Evolutionary conservation across 495 filamentous ascomycete species (phyloP).

Genomic region (Penicillium arizonense): DNA sequence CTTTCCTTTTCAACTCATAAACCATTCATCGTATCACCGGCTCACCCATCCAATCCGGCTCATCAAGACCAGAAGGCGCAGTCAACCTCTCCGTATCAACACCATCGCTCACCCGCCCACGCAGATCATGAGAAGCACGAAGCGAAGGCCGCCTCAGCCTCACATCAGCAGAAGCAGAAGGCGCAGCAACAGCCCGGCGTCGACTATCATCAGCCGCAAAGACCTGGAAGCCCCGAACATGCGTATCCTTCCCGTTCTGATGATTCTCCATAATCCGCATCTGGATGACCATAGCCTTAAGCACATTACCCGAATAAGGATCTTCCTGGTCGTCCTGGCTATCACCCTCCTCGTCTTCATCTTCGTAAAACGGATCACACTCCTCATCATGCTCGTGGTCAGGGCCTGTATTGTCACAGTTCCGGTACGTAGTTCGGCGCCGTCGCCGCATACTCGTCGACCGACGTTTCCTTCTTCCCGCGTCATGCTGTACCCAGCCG

Average conservation of each 20-base stretch:
- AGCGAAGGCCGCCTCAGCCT: constrained; percentile 31
- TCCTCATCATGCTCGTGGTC: constrained; percentile 1
- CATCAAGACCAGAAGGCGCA: constrained; percentile 34
- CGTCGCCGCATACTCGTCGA: constrained; percentile 11
- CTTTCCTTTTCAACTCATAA: not conserved
- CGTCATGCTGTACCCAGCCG: constrained; percentile 33
- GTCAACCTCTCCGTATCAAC: constrained; percentile 24
- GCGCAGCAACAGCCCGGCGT: constrained; percentile 29
- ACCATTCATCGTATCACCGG: constrained; percentile 47
- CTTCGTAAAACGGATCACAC: constrained; percentile 1
- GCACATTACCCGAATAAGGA: constrained; percentile 59
- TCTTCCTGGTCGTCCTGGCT: constrained; percentile 32
- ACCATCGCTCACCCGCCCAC: constrained; percentile 21
- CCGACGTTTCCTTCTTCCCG: not conserved
- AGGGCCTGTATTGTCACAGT: not conserved
- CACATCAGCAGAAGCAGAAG: constrained; percentile 39
- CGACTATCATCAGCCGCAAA: constrained; percentile 69
- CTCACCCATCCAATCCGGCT: constrained; percentile 62
- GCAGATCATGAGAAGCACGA: constrained; percentile 21
- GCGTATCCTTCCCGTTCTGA: constrained; percentile 98
- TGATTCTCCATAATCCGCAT: constrained; percentile 91
- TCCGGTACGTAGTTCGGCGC: constrained; percentile 1
- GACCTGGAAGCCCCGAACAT: constrained; percentile 90
- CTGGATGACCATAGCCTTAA: constrained; percentile 83
- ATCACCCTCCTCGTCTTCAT: constrained; percentile 1